Conservation (phyloP, 768 basidiomycete genomes). For the Russula sp. region DNA sequence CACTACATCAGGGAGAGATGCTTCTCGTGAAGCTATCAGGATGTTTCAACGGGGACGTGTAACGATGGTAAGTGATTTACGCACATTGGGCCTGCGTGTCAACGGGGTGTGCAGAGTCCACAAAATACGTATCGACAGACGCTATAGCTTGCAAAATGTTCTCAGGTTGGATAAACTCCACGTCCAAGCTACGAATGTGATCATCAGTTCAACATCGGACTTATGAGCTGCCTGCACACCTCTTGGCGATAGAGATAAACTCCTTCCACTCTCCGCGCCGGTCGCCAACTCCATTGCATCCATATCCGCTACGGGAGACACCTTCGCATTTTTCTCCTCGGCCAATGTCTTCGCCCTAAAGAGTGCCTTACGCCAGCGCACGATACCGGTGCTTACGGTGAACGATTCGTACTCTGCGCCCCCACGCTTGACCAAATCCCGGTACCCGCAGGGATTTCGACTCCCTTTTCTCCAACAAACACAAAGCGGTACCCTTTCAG, state of each 20-base stretch:
- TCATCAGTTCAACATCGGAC: constrained; percentile 5
- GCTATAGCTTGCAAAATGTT: constrained; percentile 53
- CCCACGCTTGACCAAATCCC: constrained; percentile 54
- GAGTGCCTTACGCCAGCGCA: constrained; percentile 52
- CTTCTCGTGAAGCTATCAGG: constrained; percentile 32
- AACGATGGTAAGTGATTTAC: not conserved
- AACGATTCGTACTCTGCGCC: constrained; percentile 64
- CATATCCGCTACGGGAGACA: constrained; percentile 54
- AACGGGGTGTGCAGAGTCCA: constrained; percentile 41
- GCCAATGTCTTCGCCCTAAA: constrained; percentile 51
- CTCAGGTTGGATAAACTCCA: constrained; percentile 47
- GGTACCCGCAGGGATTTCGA: constrained; percentile 50
- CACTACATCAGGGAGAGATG: constrained; percentile 48
- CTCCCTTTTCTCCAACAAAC: constrained; percentile 54
- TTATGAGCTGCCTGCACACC: constrained; percentile 38
- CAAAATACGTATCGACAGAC: constrained; percentile 38
- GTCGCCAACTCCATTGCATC: constrained; percentile 48
- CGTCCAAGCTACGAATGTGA: constrained; percentile 37
- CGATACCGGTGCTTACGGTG: constrained; percentile 47
- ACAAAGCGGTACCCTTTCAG: constrained; percentile 55
- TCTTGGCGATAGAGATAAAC: constrained; percentile 49
- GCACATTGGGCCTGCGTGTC: constrained; percentile 23
- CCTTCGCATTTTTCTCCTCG: constrained; percentile 24
- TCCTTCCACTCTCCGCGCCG: constrained; percentile 56
- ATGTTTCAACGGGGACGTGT: not conserved